These are phyloP conservation scores for Spergularia marina DNA, from an alignment of 148 eudicot species.

Conservation along the genomic window DNA sequence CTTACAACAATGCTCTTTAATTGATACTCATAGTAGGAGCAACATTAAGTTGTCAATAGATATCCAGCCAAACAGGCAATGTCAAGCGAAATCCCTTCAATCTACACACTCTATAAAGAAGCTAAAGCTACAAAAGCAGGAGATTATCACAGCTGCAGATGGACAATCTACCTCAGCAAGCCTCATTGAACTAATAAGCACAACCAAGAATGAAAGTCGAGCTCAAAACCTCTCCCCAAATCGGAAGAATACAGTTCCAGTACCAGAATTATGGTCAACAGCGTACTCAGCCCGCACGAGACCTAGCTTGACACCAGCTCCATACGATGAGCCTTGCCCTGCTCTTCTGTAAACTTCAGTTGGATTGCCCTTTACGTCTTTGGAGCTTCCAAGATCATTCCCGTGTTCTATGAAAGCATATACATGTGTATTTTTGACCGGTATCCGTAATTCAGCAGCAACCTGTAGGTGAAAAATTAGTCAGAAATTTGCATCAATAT, in stretches of 20 bases:
- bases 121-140: slow-evolving; percentile 7
- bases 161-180: background rate
- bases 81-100: background rate
- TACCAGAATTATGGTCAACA: slow-evolving; percentile 82
- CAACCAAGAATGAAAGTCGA: background rate
- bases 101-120: slow-evolving; percentile 13
- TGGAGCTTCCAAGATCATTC: slow-evolving; percentile 88
- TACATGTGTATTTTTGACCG: slow-evolving; percentile 70
- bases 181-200: slow-evolving; percentile 14
- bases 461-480: slow-evolving; percentile 46
- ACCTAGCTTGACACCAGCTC: slow-evolving; percentile 83
- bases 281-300: slow-evolving; percentile 94
- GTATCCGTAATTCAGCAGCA: slow-evolving; percentile 91
- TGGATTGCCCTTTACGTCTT: slow-evolving; percentile 93
- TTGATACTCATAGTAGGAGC: too few species aligned
- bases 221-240: slow-evolving; percentile 94
- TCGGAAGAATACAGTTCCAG: slow-evolving; percentile 82
- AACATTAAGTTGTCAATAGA: too few species aligned
- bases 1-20: too few species aligned
- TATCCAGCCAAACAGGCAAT: too few species aligned
- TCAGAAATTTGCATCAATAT: background rate
- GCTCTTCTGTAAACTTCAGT: slow-evolving; percentile 84
- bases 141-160: background rate
- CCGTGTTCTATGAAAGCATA: slow-evolving; percentile 92
- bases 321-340: slow-evolving; percentile 97